Evolutionary conservation across 331 rosid genomes (phyloP).

Genomic region (Prunus yedoensis): DNA sequence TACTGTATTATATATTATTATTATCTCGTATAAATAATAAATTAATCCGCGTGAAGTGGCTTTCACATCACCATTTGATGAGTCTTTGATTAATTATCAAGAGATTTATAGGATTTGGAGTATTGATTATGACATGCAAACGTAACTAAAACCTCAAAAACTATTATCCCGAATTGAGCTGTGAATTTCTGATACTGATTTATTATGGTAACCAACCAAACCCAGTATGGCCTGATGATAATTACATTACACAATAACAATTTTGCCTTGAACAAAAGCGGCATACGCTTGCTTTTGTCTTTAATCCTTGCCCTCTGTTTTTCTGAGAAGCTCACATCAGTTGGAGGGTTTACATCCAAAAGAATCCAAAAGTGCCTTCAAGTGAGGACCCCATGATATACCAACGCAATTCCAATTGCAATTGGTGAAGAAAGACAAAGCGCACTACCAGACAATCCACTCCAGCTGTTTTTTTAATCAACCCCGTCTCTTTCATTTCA

Average conservation of each 20-base stretch:
- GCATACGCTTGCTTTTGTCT: neutral
- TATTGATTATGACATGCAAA: slow-evolving; percentile 15
- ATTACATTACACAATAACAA: too few relatives aligned
- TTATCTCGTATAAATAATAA: too few relatives aligned
- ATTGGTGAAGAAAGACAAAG: slow-evolving; percentile 26
- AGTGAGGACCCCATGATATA: slow-evolving; percentile 42
- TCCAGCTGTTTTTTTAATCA: slow-evolving; percentile 39
- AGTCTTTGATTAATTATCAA: neutral
- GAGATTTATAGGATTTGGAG: neutral
- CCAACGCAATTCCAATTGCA: slow-evolving; percentile 39
- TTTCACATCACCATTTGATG: neutral
- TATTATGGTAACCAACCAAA: neutral
- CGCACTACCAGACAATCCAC: slow-evolving; percentile 32
- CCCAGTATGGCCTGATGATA: neutral
- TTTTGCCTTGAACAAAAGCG: neutral
- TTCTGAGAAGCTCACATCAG: slow-evolving; percentile 3
- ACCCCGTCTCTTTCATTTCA: slow-evolving; percentile 21
- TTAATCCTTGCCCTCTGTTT: neutral
- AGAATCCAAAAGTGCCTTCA: slow-evolving; percentile 58
- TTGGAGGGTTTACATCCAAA: slow-evolving; percentile 20
- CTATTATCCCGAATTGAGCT: neutral
- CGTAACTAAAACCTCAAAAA: neutral
- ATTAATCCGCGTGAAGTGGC: neutral
- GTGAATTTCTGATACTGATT: neutral
- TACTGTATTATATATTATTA: too few relatives aligned